Base-by-base conservation (phyloP, 2,329 filamentous ascomycete genomes). In the Phialophora expanda region DNA sequence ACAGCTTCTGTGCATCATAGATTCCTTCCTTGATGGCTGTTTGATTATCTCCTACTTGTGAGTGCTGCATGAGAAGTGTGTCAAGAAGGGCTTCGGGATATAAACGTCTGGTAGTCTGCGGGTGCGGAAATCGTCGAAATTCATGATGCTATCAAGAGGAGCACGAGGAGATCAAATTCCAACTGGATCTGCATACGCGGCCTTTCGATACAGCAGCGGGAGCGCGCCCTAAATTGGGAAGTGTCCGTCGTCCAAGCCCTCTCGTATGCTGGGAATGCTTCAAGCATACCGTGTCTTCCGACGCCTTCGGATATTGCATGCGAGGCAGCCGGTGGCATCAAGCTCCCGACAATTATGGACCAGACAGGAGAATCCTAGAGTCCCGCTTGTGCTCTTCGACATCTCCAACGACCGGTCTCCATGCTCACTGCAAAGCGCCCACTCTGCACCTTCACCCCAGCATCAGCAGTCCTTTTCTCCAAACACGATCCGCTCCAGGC, bases 401-500 rank as follows among this genome's bases (percentile, higher is more conserved):
- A 64, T 64, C 20, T 34, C 56, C 2, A 59, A 30, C 55, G 38
- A 55, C 12, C 41, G 48, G 14, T 28, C 51, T 12, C 51, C 51
- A 6, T 62, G 46, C 11, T 59, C 56, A 22, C 20, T 50, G 22
- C 44, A 50, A 9, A 48, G 56, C n/a, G 56, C 44, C 0, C 24
- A 50, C 22, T 46, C 34, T 46, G 28, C 41, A 8, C 32, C 56
- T 4, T 58, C 44, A 11, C 41, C 28, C 17, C 38, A 41, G 26
- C 30, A 1, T 22, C 56, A 59, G 11, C 6, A 32, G 22, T 56
- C 50, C 1, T 62, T 62, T 50, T 64, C 62, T 17, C 62, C 62
- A n/a, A 64, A 64, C 56, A 64, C 62, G 30, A 44, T 64, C 44
- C 62, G 62, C 11, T 41, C 62, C 17, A 56, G 62, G 11, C n/a